Percentiles rank a stretch among this genome's conserved stretches.
Conservation (phyloP, 2,329 filamentous ascomycete genomes). For the Pezicula carpinea region DNA sequence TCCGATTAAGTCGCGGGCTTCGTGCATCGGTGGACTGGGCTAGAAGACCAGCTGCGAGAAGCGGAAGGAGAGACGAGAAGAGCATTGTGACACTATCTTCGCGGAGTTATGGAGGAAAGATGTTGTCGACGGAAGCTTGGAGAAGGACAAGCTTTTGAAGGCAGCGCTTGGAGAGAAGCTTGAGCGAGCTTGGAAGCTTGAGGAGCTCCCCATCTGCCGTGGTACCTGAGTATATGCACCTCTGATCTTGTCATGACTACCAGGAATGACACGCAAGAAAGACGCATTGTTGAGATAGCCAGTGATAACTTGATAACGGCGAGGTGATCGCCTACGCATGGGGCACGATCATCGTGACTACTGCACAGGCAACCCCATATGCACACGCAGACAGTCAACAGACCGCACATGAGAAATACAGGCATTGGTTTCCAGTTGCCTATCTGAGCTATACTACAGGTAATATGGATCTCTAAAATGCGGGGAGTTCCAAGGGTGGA, state of each 20-base stretch:
- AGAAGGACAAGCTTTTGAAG: background rate
- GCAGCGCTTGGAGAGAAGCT: background rate
- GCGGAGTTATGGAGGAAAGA: background rate
- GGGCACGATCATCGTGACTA: no score
- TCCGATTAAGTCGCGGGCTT: background rate
- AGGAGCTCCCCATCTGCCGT: background rate
- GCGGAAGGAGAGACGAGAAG: background rate
- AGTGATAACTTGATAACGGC: no score
- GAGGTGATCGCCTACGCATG: no score
- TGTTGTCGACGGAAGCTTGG: background rate
- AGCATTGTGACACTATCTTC: background rate
- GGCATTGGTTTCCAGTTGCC: background rate
- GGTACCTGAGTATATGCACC: no score
- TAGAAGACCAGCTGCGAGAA: background rate
- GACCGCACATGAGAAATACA: background rate
- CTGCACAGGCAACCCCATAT: no score
- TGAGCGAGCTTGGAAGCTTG: background rate
- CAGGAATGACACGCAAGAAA: no score
- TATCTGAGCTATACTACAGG: background rate
- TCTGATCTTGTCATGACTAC: no score
- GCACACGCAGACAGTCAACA: no score
- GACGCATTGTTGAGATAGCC: no score
- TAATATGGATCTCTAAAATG: background rate
- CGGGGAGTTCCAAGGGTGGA: background rate
- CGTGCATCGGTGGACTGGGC: background rate